These are phyloP conservation scores for Boletus edulis DNA, from an alignment of 768 basidiomycete species.

Conservation along the genomic window DNA sequence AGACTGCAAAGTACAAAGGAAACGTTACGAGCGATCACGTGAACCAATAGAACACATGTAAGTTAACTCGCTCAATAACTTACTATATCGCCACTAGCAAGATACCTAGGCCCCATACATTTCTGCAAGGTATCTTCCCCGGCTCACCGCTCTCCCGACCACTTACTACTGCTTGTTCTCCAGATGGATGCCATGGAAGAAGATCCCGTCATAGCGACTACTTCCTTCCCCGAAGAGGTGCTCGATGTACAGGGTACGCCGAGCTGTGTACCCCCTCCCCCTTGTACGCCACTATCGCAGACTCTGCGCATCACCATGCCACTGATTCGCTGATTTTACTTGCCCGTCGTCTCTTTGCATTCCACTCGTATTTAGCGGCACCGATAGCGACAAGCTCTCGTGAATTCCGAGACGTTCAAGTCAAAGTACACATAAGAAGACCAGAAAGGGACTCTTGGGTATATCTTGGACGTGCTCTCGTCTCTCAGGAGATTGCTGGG, in stretches of 20 bases:
- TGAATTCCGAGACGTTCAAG: constrained; percentile 76
- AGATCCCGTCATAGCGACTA: constrained; percentile 27
- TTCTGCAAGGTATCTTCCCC: constrained; percentile 4
- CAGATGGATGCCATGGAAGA: constrained; percentile 36
- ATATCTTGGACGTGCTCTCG: constrained; percentile 75
- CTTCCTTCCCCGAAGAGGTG: constrained; percentile 17
- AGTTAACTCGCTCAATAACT: background rate
- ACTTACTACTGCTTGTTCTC: background rate
- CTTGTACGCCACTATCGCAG: constrained; percentile 17
- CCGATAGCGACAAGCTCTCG: constrained; percentile 33
- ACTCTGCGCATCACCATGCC: background rate
- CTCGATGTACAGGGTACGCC: constrained; percentile 17
- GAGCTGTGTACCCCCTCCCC: constrained; percentile 12
- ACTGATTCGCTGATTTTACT: constrained; percentile 8
- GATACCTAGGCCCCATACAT: constrained; percentile 19
- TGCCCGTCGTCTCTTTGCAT: background rate
- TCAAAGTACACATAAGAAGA: constrained; percentile 80
- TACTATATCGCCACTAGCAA: constrained; percentile 19
- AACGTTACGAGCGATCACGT: constrained; percentile 15
- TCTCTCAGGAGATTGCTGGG: constrained; percentile 70
- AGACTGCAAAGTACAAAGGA: background rate
- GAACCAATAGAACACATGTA: constrained; percentile 8
- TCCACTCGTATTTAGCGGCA: constrained; percentile 15
- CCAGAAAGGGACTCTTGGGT: constrained; percentile 80
- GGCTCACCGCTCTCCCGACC: background rate